Evolutionary conservation across 139 green algal genomes (phyloP), one percentile per base, ranked within the genome.

Genomic region (Auxenochlorella pyrenoidosa): DNA sequence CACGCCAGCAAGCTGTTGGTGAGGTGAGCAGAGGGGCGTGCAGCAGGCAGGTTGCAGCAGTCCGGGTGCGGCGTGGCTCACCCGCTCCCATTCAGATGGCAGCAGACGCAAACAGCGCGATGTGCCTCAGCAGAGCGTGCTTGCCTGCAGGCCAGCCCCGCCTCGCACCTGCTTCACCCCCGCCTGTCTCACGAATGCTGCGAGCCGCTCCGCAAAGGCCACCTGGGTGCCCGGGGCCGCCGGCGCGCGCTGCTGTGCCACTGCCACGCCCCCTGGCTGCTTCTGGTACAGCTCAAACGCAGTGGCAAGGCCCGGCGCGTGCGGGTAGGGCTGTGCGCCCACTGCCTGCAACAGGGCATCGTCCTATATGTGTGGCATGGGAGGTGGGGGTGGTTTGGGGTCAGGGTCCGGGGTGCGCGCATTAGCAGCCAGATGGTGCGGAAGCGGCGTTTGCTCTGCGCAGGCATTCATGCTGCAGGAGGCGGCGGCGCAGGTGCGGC

Each of bases 181-280:
- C 1, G 43, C 16, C 22, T 40, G 24, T 77, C 83, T 44, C 13
- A 90, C 58, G 91, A 93, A 97, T 0, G 43, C 86, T 1, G 88
- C 91, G 24, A 97, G 70, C 71, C 87, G 86, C 1, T 68, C 21
- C 6, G 90, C 93, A 59, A 93, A 94, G 12, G 75, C 84, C 3
- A 71, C 34, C 77, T 96, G 93, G 18, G 88, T 86, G 68, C 93
- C 94, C 3, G 87, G 75, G 5, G 91, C 85, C 4, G 91, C 89
- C 26, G 95, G 92, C 0, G 93, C 89, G 16, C 95, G 88, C 88
- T 97, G 95, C 89, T 97, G 95, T 54, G 97, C 85, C 26, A 97
- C 59, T 32, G 92, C 92, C 5, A 95, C 34, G 0, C 41, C 22
- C 12, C 68, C 40, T 40, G 32, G 86, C 65, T 44, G n/a, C 2